A percentile compares a stretch with the other conserved stretches of the same genome.
Conservation (phyloP, 2,329 filamentous ascomycete genomes). For the Tolypocladium guangdongense region DNA sequence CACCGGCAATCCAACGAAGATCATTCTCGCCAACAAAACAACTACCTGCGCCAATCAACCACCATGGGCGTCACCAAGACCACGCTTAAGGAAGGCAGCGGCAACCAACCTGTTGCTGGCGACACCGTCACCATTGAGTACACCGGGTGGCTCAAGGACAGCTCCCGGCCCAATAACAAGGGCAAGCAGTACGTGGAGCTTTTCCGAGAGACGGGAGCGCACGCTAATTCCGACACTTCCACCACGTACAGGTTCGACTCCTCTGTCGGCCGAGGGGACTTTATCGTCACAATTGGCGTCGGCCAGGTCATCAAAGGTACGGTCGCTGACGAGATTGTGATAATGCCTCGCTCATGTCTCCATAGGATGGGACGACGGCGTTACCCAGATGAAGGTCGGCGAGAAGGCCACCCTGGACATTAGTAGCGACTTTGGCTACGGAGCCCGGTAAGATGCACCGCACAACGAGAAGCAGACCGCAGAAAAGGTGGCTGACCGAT, state of each 20-base stretch:
- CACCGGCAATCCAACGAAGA: background rate
- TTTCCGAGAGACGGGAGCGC: background rate
- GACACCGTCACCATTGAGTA: slow-evolving; percentile 82
- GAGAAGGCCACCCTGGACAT: slow-evolving; percentile 85
- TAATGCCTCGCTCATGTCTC: background rate
- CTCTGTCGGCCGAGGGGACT: slow-evolving; percentile 66
- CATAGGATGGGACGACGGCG: slow-evolving; percentile 75
- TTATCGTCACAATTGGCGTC: slow-evolving; percentile 67
- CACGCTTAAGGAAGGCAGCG: slow-evolving; percentile 48
- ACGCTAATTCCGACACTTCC: background rate
- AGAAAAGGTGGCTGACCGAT: slow-evolving; percentile 18
- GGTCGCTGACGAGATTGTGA: slow-evolving; percentile 7
- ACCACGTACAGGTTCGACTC: slow-evolving; percentile 65
- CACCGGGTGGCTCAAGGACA: slow-evolving; percentile 75
- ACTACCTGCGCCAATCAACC: slow-evolving; percentile 6
- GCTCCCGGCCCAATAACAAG: slow-evolving; percentile 47
- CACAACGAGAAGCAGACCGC: slow-evolving; percentile 28
- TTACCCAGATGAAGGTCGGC: slow-evolving; percentile 75
- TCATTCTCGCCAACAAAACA: background rate
- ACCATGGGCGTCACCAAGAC: slow-evolving; percentile 68
- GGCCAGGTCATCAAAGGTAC: slow-evolving; percentile 80
- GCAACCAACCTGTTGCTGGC: slow-evolving; percentile 48
- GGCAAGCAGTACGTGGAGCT: slow-evolving; percentile 54
- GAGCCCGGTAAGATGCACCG: slow-evolving; percentile 4
- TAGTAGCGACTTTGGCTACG: slow-evolving; percentile 27